These are phyloP conservation scores for Fraxinus nigra DNA, from an alignment of 305 asterid genomes.

Conservation along the genomic window DNA sequence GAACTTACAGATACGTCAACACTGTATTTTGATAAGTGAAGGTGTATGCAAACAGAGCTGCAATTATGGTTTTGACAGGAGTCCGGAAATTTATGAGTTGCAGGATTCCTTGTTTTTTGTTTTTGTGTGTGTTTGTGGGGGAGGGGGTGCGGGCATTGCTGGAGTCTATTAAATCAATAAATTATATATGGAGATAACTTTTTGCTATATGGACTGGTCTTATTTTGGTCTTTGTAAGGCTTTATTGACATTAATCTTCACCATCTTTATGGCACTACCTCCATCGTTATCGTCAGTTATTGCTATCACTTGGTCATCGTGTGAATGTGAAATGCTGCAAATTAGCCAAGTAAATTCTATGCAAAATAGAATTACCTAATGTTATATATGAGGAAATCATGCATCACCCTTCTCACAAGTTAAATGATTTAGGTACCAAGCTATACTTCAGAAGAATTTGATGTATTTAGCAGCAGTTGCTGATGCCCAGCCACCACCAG, in stretches of 20 bases:
- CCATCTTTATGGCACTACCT: neutral
- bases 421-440: constrained; percentile 67
- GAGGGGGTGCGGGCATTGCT: neutral
- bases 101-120: neutral
- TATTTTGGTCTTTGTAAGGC: neutral
- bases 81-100: neutral
- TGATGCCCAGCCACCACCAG: constrained; percentile 92
- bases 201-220: neutral
- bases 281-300: neutral
- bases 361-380: constrained; percentile 2
- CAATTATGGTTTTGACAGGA: neutral
- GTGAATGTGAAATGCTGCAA: neutral
- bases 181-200: neutral
- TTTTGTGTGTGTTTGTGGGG: neutral
- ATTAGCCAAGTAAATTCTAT: neutral
- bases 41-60: neutral
- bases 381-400: neutral
- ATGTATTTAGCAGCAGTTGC: constrained; percentile 98
- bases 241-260: neutral
- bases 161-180: neutral
- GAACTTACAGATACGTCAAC: neutral
- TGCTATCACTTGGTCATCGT: neutral
- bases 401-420: neutral
- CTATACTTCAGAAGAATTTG: constrained; percentile 80
- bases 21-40: too few species aligned